Evolutionary conservation across 2,329 filamentous ascomycete species (phyloP), one percentile per base, ranked within the genome.

Genomic region (Zymoseptoria ardabiliae): DNA sequence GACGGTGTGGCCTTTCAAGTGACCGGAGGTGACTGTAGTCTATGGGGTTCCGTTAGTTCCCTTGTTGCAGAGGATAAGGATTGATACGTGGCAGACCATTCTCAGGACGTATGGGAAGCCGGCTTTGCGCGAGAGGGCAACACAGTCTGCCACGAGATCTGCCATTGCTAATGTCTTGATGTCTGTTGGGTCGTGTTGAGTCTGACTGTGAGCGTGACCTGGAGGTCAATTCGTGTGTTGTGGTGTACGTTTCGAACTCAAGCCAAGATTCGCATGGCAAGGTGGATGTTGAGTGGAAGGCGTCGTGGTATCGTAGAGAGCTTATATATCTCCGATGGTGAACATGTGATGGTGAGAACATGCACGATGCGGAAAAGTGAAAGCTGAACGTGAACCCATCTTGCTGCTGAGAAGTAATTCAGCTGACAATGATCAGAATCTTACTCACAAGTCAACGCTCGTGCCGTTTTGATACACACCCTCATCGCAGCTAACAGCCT

Each of bases 1-100:
- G 3, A 69, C 22, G 28, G 62, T 28, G 17, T 60, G 54, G 30
- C 66, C 66, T 48, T 63, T 61, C 41, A 61, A 55, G 2, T 49
- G 49, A 4, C 66, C 66, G 22, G 64, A 61, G 11, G 58, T 61
- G 17, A 67, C 19, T 8, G 54, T 50, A 48, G 66, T 57, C 58
- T 66, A n/a, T n/a, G n/a, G n/a, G n/a, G n/a, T n/a, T n/a, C n/a
- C n/a, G n/a, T n/a, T n/a, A n/a, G n/a, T n/a, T n/a, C n/a, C n/a
- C n/a, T n/a, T n/a, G n/a, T n/a, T n/a, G 48, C 17, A 52, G 48
- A 50, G 48, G 48, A n/a, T 50, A 17, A 50, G 48, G 17, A n/a
- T n/a, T n/a, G n/a, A n/a, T n/a, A n/a, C 50, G 23, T 28, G 25
- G 21, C 50, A 11, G 5, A 52, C 50, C 50, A 11, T 5, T 11